Conservation (phyloP, 169 alveolate species). For the Prorocentrum cordatum region DNA sequence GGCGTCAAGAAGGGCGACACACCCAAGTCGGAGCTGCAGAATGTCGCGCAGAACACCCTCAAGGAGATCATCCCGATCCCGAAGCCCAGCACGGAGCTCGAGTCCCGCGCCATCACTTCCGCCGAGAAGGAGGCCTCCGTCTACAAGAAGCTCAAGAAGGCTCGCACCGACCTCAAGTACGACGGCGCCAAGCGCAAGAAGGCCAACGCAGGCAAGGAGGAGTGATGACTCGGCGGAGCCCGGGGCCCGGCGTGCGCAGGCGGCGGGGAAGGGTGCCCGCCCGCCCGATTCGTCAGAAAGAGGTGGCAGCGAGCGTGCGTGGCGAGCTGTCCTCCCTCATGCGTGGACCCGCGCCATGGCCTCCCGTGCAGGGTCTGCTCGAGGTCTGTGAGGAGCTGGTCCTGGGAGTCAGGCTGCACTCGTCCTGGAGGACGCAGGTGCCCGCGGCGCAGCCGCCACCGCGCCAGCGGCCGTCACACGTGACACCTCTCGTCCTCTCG, state of each 20-base stretch:
- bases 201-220: conserved; percentile 17
- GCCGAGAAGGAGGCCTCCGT: conserved; percentile 74
- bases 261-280: background rate
- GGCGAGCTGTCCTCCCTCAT: conserved; percentile 13
- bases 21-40: conserved; percentile 72
- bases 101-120: conserved; percentile 75
- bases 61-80: conserved; percentile 66
- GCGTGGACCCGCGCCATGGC: conserved; percentile 5
- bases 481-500: too few relatives aligned
- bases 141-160: conserved; percentile 75
- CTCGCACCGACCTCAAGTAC: conserved; percentile 71
- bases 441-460: background rate
- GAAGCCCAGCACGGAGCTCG: background rate
- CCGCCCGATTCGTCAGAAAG: background rate
- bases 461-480: background rate
- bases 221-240: too few relatives aligned
- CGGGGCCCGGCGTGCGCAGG: too few relatives aligned
- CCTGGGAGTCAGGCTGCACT: background rate
- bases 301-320: conserved; percentile 21
- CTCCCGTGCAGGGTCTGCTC: background rate
- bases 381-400: background rate
- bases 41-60: conserved; percentile 57
- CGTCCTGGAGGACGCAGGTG: background rate
- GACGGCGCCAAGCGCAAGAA: conserved; percentile 67
- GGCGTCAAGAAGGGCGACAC: conserved; percentile 91